Base-by-base conservation (phyloP, 495 filamentous ascomycete genomes). In the Aspergillus baeticus region DNA sequence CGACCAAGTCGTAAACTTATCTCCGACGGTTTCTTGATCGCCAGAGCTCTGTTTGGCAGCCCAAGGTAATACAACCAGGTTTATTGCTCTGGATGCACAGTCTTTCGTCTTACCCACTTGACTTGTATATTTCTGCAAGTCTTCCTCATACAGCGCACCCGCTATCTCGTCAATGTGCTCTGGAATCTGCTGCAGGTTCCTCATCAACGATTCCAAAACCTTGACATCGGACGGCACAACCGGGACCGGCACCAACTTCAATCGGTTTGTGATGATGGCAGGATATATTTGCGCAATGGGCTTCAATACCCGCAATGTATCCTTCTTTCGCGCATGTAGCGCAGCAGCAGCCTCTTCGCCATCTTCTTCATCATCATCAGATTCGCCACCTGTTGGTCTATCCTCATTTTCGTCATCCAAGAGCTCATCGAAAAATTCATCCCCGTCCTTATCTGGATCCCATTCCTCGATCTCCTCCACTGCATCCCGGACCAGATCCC, bases 381-480 rank as follows among this genome's bases (percentile, higher is more conserved):
- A 70, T 5, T 74, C 72, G 10, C 80, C 76, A 2, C 78, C 74
- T 3, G 34, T 18, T 13, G 20, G 14, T 45, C 79, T 77, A 0
- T 69, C 70, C 2, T 75, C 76, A n/a, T 57, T 65, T 22, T 74
- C 63, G 14, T 65, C 68, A 33, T 67, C 69, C 34, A 71, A 54
- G 15, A 73, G 33, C 18, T 77, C 79, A 54, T 78, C 78, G 5
- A 72, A 76, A 26, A 77, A 81, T 1, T 79, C 74, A 66, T 83
- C 82, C 11, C 79, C 81, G 31, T 77, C 78, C 17, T 78, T 77
- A 58, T 86, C 84, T n/a, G 86, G 86, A 46, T 87, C 84, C 87
- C 91, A 96, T 61, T 90, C 88, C 57, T 90, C 89, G 58, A 96
- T 70, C 70, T 96, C 92, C 59, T 86, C 80, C 23, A 94, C 77